Percentiles rank a stretch among this genome's conserved stretches.
These are phyloP conservation scores for Tetraselmis chui DNA, from an alignment of 139 green algal species.

Conservation along the genomic window DNA sequence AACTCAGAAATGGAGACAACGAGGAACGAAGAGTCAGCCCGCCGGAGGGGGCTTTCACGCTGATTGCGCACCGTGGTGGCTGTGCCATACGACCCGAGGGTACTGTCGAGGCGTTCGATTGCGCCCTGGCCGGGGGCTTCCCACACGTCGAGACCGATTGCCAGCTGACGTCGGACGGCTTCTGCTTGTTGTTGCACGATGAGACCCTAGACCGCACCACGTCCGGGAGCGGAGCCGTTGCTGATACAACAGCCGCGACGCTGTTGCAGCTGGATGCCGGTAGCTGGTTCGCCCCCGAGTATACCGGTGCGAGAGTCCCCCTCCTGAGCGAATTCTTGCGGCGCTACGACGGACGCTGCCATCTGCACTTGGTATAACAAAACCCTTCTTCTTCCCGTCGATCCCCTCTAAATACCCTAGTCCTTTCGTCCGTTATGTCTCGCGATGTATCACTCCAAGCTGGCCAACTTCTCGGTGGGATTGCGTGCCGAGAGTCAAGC, in stretches of 20 bases:
- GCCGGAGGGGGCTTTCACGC: too few species aligned
- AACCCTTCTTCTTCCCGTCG: too few species aligned
- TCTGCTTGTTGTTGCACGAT: constrained; percentile 30
- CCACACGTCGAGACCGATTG: constrained; percentile 37
- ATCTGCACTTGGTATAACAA: constrained; percentile 46
- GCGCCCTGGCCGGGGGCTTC: constrained; percentile 26
- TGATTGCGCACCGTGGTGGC: constrained; percentile 38
- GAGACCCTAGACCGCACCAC: constrained; percentile 28
- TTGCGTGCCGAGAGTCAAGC: too few species aligned
- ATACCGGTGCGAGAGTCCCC: constrained; percentile 16
- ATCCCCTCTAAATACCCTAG: too few species aligned
- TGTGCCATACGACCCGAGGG: constrained; percentile 29
- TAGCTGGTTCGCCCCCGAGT: constrained; percentile 25
- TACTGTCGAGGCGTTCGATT: constrained; percentile 31
- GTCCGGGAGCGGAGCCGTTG: not conserved
- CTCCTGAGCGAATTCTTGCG: constrained; percentile 23
- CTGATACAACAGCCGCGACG: not conserved
- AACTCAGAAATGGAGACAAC: too few species aligned
- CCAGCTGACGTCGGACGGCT: constrained; percentile 34
- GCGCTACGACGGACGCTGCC: constrained; percentile 13
- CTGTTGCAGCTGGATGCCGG: constrained; percentile 28
- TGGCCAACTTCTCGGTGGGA: too few species aligned
- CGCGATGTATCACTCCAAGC: too few species aligned
- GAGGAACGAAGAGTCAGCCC: too few species aligned
- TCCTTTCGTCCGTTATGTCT: too few species aligned